Percentiles rank a stretch among this genome's conserved stretches.
Conservation (phyloP, 2,329 filamentous ascomycete genomes). For the Exophiala spinifera region DNA sequence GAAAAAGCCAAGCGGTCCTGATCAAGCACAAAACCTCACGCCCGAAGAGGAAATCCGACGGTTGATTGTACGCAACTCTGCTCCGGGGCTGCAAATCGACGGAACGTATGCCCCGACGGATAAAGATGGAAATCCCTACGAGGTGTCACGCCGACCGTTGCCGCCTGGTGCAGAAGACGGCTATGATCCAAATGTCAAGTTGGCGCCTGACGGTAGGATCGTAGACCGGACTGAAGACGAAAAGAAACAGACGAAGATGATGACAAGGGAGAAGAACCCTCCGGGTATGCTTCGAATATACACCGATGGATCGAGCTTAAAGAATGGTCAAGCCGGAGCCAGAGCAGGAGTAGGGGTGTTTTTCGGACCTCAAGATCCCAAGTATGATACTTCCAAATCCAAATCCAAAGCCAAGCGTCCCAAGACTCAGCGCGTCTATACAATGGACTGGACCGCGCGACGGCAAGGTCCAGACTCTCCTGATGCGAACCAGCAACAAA, state of each 20-base stretch:
- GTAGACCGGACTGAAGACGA: slow-evolving; percentile 55
- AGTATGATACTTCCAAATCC: slow-evolving; percentile 41
- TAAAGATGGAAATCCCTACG: slow-evolving; percentile 44
- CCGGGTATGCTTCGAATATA: slow-evolving; percentile 58
- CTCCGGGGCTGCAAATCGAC: slow-evolving; percentile 38
- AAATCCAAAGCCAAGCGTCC: slow-evolving; percentile 7
- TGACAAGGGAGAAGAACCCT: slow-evolving; percentile 38
- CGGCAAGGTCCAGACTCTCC: background rate
- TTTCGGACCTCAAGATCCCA: slow-evolving; percentile 58
- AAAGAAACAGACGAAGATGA: slow-evolving; percentile 47
- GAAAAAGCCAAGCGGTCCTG: slow-evolving; percentile 24
- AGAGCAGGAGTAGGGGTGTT: slow-evolving; percentile 61
- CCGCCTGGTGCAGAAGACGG: slow-evolving; percentile 57
- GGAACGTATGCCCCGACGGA: slow-evolving; percentile 39
- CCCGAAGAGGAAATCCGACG: slow-evolving; percentile 28
- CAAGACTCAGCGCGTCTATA: slow-evolving; percentile 22
- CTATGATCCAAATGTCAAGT: slow-evolving; percentile 57
- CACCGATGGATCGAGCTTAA: slow-evolving; percentile 61
- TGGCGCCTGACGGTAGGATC: slow-evolving; percentile 55
- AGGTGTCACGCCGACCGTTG: slow-evolving; percentile 55
- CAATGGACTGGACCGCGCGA: slow-evolving; percentile 27
- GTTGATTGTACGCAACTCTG: slow-evolving; percentile 30
- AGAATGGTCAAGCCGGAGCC: slow-evolving; percentile 55
- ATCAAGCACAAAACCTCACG: slow-evolving; percentile 10
- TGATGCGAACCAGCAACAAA: slow-evolving; percentile 4